A percentile compares a stretch with the other conserved stretches of the same genome.
Conservation (phyloP, 1,139 yeast species). For the Suhomyces panamericanus region DNA sequence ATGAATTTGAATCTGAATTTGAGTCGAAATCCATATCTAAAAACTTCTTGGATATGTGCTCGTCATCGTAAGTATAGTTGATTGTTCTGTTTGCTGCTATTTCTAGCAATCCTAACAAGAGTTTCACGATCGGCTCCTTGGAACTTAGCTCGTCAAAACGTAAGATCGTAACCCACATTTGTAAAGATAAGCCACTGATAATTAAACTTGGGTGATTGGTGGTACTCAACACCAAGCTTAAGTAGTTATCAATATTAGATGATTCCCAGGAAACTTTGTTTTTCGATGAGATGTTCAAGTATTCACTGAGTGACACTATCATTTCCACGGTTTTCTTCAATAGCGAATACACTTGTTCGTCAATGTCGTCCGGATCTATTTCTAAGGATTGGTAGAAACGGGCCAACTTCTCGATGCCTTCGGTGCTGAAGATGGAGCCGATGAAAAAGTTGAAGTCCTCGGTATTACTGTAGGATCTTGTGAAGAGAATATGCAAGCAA, state of each 20-base stretch:
- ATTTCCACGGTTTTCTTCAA: slow-evolving; percentile 90
- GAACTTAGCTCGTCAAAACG: slow-evolving; percentile 74
- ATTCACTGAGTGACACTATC: slow-evolving; percentile 86
- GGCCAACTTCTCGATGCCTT: slow-evolving; percentile 67
- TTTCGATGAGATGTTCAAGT: slow-evolving; percentile 51
- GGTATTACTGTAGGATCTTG: slow-evolving; percentile 68
- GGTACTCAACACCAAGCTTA: slow-evolving; percentile 73
- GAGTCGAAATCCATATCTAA: slow-evolving; percentile 87
- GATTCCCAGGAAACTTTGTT: slow-evolving; percentile 46
- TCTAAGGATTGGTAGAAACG: slow-evolving; percentile 63
- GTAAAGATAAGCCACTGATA: slow-evolving; percentile 87
- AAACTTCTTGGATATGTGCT: slow-evolving; percentile 61
- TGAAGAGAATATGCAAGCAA: slow-evolving; percentile 84
- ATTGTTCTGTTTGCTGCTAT: slow-evolving; percentile 77
- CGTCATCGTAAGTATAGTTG: slow-evolving; percentile 67
- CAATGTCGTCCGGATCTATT: slow-evolving; percentile 73
- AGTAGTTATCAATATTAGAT: slow-evolving; percentile 62
- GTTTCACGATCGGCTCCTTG: slow-evolving; percentile 46
- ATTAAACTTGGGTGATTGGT: slow-evolving; percentile 83
- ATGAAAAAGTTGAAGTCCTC: slow-evolving; percentile 80
- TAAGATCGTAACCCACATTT: slow-evolving; percentile 90
- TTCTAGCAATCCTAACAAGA: slow-evolving; percentile 69
- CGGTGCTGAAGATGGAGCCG: slow-evolving; percentile 72
- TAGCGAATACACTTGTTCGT: slow-evolving; percentile 75
- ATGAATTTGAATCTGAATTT: slow-evolving; percentile 74